Evolutionary conservation across 768 basidiomycete genomes (phyloP), one percentile per base, ranked within the genome.

Genomic region (Tulasnella sp.): DNA sequence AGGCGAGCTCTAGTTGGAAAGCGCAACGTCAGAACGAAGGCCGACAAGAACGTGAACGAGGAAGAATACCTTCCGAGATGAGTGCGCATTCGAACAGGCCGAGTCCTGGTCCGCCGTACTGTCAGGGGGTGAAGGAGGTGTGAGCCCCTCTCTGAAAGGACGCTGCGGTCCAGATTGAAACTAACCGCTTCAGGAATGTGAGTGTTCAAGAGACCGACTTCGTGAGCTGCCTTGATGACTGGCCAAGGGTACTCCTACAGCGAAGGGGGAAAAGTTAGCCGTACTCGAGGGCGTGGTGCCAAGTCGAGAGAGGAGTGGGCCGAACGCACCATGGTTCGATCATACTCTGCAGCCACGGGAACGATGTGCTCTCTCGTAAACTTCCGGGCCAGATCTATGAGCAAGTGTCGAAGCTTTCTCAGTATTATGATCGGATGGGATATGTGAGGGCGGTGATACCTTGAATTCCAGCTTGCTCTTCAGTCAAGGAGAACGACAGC

Each of bases 31-130:
- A 46, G 12, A n/a, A 24, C 12, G 7, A 50, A n/a, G 28, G 40
- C 11, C 6, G 34, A 20, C 28, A 18, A 46, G 16, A 37, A 24
- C 11, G 46, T 6, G n/a, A 73, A 42, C n/a, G 31, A 80, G 24
- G 79, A 54, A 4, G 4, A n/a, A n/a, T 80, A 37, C 85, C 83
- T 79, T 87, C 87, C 1, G 84, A 84, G 12, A 87, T 85, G 28
- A 87, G 69, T 34, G 86, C 84, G 60, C 85, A 86, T 16, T 84
- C 83, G 44, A 87, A 79, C 14, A 87, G 81, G 11, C 83, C 83
- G 0, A 87, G 82, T 1, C 85, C 86, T 0, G 86, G 84, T 9
- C 87, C 86, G 41, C 86, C 86, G 81, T 86, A 87, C 84, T 85
- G 31, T 18, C 24, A 2, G 34, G 72, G 64, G 42, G 72, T 18